Conservation (phyloP, 345 rosid species). For the Fremontodendron californicum region DNA sequence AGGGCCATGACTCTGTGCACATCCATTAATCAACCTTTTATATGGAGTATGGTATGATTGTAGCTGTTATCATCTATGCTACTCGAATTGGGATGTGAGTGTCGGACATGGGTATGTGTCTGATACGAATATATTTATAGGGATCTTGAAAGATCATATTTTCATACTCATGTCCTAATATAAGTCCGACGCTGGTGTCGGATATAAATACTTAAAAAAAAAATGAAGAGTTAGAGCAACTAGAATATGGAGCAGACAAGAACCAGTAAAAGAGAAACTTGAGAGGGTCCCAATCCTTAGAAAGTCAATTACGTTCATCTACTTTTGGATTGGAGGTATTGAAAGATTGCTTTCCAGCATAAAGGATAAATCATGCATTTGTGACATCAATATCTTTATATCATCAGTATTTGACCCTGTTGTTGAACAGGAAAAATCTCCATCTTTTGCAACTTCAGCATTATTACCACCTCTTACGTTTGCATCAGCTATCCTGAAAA, state of each 20-base stretch:
- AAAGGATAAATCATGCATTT: slow-evolving; percentile 87
- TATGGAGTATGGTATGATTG: too few relatives aligned
- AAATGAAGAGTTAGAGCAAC: too few relatives aligned
- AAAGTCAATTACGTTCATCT: background rate
- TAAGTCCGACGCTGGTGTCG: too few relatives aligned
- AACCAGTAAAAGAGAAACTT: background rate
- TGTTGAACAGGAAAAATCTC: background rate
- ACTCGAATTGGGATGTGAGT: too few relatives aligned
- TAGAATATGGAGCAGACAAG: background rate
- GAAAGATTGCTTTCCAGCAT: slow-evolving; percentile 67
- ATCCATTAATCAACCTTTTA: too few relatives aligned
- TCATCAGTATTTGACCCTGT: background rate
- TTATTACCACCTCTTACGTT: slow-evolving; percentile 25
- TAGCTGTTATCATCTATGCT: too few relatives aligned
- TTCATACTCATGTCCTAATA: too few relatives aligned
- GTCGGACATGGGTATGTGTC: too few relatives aligned
- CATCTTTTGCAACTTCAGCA: slow-evolving; percentile 21
- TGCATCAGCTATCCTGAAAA: slow-evolving; percentile 33
- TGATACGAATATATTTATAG: too few relatives aligned
- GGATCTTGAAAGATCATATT: too few relatives aligned
- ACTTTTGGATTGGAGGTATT: slow-evolving; percentile 35
- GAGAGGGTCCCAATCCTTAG: background rate
- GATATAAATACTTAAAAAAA: too few relatives aligned
- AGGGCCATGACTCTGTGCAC: too few relatives aligned
- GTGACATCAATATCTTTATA: slow-evolving; percentile 51